Conservation (phyloP, 1,284 basidiomycete genomes). For the Pseudozyma pruni region DNA sequence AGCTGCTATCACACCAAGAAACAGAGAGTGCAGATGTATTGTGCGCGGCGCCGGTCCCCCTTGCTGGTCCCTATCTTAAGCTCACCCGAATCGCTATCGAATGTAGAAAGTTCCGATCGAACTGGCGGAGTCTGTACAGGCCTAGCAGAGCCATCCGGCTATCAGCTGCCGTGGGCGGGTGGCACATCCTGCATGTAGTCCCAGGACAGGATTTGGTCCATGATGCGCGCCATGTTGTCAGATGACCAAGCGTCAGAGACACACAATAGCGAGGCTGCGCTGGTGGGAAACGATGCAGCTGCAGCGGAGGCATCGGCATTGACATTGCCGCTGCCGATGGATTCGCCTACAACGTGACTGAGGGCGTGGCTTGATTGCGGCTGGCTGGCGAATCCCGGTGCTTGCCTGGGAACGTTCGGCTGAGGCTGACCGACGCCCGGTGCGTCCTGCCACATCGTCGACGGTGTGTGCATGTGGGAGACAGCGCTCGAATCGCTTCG, state of each 20-base stretch:
- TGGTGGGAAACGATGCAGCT: background rate
- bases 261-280: conserved; percentile 1
- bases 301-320: background rate
- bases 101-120: no score
- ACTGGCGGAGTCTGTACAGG: no score
- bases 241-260: conserved; percentile 4
- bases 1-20: no score
- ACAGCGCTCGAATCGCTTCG: background rate
- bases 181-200: conserved; percentile 3
- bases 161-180: conserved; percentile 1
- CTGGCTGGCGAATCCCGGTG: background rate
- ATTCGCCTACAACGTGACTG: background rate
- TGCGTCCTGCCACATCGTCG: conserved; percentile 4
- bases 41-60: no score
- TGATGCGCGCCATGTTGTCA: conserved; percentile 28
- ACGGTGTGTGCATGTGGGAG: background rate
- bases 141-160: no score
- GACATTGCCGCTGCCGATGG: background rate
- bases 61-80: no score
- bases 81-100: no score
- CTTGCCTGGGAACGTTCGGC: background rate
- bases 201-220: conserved; percentile 29
- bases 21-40: no score
- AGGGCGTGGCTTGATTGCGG: background rate
- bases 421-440: background rate